phyloP scores from a whole-genome alignment of 2,329 filamentous ascomycete species.

The Fusarium odoratissimum region DNA sequence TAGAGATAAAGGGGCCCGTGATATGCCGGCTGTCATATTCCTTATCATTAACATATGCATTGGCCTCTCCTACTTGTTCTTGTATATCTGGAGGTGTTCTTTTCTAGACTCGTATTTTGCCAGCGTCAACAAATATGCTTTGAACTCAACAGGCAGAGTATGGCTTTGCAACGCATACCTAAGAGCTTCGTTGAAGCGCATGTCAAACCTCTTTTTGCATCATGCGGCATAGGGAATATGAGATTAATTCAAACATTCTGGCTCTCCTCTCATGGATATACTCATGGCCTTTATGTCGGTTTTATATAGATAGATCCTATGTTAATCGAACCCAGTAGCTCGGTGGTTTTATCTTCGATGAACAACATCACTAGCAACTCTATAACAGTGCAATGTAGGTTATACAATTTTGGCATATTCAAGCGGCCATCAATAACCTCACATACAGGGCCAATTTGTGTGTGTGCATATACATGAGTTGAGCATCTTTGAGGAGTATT shows the following conservation, averaged over 20 bases:
- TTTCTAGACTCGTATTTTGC: rapidly evolving
- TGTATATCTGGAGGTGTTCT: background rate
- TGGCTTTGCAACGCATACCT: too few relatives aligned
- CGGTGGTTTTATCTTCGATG: background rate
- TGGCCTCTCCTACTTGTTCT: too few relatives aligned
- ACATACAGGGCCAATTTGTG: background rate
- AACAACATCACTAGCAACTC: background rate
- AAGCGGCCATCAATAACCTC: too few relatives aligned
- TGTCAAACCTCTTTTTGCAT: background rate
- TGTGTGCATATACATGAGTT: background rate
- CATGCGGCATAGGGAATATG: too few relatives aligned
- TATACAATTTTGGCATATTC: background rate
- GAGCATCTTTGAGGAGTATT: background rate
- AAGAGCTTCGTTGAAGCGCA: background rate
- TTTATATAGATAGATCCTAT: background rate
- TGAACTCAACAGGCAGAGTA: background rate
- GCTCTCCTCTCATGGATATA: background rate
- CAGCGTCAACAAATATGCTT: rapidly evolving
- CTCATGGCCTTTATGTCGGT: background rate
- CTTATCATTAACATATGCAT: background rate
- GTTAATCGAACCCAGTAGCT: background rate
- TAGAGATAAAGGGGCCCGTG: background rate
- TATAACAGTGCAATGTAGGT: background rate
- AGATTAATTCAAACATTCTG: rapidly evolving
- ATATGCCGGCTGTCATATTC: background rate